Evolutionary conservation across 2,329 filamentous ascomycete genomes (phyloP).

Genomic region (Xylariaceae sp.): DNA sequence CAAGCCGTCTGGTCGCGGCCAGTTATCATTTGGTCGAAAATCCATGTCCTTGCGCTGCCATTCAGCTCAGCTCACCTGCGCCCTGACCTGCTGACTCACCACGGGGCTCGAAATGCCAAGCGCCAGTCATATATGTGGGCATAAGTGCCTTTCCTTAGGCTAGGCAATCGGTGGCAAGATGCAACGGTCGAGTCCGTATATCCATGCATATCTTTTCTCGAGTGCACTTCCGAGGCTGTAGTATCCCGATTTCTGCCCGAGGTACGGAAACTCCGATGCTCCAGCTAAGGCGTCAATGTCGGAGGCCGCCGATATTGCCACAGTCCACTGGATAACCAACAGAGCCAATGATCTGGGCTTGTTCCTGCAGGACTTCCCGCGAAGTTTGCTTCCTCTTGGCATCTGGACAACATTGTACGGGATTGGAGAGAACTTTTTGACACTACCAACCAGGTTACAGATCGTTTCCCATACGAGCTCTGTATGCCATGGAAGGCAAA

Average conservation of each 20-base stretch:
- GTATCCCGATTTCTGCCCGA: neutral
- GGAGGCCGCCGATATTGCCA: neutral
- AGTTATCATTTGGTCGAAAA: neutral
- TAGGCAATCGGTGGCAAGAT: neutral
- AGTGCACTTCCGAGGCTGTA: neutral
- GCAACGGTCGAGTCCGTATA: neutral
- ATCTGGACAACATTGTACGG: no score
- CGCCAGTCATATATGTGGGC: neutral
- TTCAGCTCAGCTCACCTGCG: neutral
- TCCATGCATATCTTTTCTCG: neutral
- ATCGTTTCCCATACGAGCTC: no score
- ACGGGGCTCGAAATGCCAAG: neutral
- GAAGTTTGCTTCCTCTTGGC: no score
- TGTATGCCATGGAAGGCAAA: no score
- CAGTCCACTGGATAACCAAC: no score
- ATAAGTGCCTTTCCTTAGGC: no score
- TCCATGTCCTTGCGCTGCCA: neutral
- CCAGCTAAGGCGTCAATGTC: neutral
- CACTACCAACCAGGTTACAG: no score
- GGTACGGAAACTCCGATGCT: neutral
- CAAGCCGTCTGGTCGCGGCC: neutral
- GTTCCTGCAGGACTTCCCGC: no score
- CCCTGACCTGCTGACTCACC: neutral
- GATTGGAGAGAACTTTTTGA: no score
- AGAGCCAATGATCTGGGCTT: no score